A percentile compares a stretch with the other conserved stretches of the same genome.
phyloP scores from a whole-genome alignment of 768 basidiomycete genomes.

The Hydnomerulius pinastri region DNA sequence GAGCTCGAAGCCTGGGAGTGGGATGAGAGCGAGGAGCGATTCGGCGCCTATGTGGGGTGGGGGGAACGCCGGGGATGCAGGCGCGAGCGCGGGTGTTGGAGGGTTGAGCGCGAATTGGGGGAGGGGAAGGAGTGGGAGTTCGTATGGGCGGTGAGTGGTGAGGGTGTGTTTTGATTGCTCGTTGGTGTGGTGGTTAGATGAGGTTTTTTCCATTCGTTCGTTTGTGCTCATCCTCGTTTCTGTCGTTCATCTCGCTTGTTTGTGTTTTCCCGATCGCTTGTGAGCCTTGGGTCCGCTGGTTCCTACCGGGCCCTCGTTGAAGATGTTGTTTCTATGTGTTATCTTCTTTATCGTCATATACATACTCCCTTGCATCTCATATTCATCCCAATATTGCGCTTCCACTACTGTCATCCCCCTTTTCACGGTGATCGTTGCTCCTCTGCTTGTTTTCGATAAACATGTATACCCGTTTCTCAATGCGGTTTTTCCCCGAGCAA shows the following conservation, averaged over 20 bases:
- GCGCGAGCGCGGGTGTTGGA: conserved; percentile 16
- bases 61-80: conserved; percentile 16
- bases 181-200: too few relatives aligned
- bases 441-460: not conserved
- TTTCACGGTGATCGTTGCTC: not conserved
- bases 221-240: not conserved
- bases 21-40: conserved; percentile 26
- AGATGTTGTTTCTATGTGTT: not conserved
- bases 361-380: not conserved
- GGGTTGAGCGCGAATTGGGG: conserved; percentile 33
- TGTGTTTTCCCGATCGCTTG: too few relatives aligned
- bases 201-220: not conserved
- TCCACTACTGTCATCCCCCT: not conserved
- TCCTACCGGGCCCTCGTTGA: too few relatives aligned
- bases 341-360: not conserved
- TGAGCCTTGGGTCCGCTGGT: too few relatives aligned
- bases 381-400: not conserved
- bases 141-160: conserved; percentile 26
- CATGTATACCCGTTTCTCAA: not conserved
- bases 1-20: conserved; percentile 15
- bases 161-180: not conserved
- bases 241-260: not conserved
- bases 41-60: conserved; percentile 25
- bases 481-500: too few relatives aligned
- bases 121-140: conserved; percentile 27